Evolutionary conservation across 345 rosid species (phyloP), one percentile per base, ranked within the genome.

Genomic region (Brassica juncea): DNA sequence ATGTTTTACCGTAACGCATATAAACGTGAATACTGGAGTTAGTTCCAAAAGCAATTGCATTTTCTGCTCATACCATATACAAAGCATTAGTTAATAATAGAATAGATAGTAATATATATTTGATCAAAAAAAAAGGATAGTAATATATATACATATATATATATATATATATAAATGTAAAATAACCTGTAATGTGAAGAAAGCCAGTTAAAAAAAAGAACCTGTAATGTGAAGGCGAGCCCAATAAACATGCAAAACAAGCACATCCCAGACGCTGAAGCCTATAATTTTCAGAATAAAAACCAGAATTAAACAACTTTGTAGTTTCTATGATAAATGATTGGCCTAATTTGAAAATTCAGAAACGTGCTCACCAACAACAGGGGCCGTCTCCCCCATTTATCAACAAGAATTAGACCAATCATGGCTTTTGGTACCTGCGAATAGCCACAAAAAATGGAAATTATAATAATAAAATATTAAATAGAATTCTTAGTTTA

Each of bases 371-470:
- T 70, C 12, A 70, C 73, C 73, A 85, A 62, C 23, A 87, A 82
- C 16, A 87, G 87, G 2, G 88, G 84, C 16, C 87, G 81, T 73
- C 90, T 85, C 28, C 91, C 93, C 70, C 67, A 80, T 74, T 60
- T 84, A 70, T 86, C 93, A 4, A 85, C 78, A 5, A 89, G 71
- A 25, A 84, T 15, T 10, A 85, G 16, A 68, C 83, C 76, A 5
- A 75, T 9, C 69, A 80, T 15, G 10, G 71, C 35, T 19, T 61
- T 61, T 14, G 86, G 80, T 54, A 87, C 32, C 89, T 87, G 85
- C 12, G 0, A 60, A 49, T 42, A 58, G 39, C 70, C 57, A 63
- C 14, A 0, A 27, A 70, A 54, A 34, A 8, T 16, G 12, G 19
- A 66, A 64, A 64, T 31, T 63, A 1, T 52, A 15, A 52, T 52